Evolutionary conservation across 176 grass and related monocot genomes (phyloP), one percentile per base, ranked within the genome.

Genomic region (Poa annua): DNA sequence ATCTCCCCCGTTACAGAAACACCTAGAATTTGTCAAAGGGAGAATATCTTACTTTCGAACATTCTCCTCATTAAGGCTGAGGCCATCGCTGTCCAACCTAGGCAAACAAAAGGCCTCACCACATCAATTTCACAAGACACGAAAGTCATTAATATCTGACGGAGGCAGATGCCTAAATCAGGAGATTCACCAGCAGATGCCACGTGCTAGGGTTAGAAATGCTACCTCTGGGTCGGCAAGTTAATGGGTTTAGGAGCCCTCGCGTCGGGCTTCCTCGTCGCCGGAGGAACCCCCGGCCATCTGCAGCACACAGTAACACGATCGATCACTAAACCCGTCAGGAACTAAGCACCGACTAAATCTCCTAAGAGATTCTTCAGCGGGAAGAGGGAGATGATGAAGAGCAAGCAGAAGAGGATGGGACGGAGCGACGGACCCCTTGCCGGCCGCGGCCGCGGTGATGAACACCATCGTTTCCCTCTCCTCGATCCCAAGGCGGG

Each of bases 81-180:
- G 29, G 32, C 86, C 92, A 91, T 88, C 60, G 63, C 83, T 86
- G 60, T 86, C 86, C 89, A 91, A 94, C 86, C 92, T 89, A 84
- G 80, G 89, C 84, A 51, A 76, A 49, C 45, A 64, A 79, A 64
- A 29, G 29, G 0, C 15, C 35, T 75, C 61, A 65, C 38, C 53
- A 63, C 68, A 61, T 72, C 34, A 81, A 59, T 55, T 39, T 71
- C 51, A 56, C 4, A 38, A 60, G 1, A 71, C 32, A 62, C 42
- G 22, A 73, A 73, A 34, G 36, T 33, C 20, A 86, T 36, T 44
- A 42, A 38, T 71, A 59, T 19, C 11, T 24, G 15, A 34, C 52
- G 49, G 21, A 47, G 6, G 69, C 13, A 72, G 22, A 25, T 50
- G 70, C 44, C 69, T 8, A 6, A 24, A 17, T 33, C 3, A 45